Base-by-base conservation (phyloP, 129 eudicot species). In the Lactuca sativa region DNA sequence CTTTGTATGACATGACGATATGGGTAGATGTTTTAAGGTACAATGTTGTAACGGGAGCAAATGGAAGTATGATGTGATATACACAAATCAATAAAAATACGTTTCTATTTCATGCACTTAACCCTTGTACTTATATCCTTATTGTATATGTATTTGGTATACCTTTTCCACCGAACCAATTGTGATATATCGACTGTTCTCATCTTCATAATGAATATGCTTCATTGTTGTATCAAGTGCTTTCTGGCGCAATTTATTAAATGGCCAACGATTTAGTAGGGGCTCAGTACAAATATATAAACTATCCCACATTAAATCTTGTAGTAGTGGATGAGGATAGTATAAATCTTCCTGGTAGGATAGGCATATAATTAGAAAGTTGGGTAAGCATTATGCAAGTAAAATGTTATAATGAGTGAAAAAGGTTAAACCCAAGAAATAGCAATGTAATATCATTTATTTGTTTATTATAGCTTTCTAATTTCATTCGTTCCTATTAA, bases 141-240 rank as follows among this genome's bases (percentile, higher is more conserved):
- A 47, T 47, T 11, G 15, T 10, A 1, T 47, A 47, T 11, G 52
- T 60, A 34, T 33, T 12, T 7, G 47, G 25, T 60, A 60, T 15
- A 84, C 95, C 80, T 91, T 91, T 68, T 87, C 95, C 4, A 90
- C 92, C 13, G 83, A 78, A 40, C 97, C 97, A 56, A 87, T 87
- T 30, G 95, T 87, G 40, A 90, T 85, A 56, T 90, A 90, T 44
- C 90, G 62, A 9, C 92, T 90, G 59, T 81, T 87, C 52, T 87
- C 92, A 70, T 90, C 97, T 73, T 90, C 95, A 53, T 90, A 79
- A 69, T 79, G 83, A 14, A 79, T 73, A 67, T 79, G 83, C 9
- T 74, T 79, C 79, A 73, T 79, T 21, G 83, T 79, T 9, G 79
- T 79, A 16, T 64, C 61, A 2, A 79, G 83, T 52, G 83, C 83